Base-by-base conservation (phyloP, 495 filamentous ascomycete genomes). In the Friedmanniomyces simplex region DNA sequence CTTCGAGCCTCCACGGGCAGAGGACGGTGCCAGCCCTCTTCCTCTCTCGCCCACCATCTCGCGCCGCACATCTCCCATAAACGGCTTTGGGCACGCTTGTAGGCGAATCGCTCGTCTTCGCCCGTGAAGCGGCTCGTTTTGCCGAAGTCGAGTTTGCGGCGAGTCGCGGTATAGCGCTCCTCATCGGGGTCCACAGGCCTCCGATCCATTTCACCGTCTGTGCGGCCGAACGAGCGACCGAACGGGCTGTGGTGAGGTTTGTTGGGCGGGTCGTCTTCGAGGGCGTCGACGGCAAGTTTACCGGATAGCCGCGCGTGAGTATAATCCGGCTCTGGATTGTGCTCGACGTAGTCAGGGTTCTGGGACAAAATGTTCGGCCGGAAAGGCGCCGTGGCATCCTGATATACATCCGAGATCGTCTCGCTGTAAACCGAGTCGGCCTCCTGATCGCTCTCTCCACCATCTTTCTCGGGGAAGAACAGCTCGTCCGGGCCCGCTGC, bases 31-130 rank as follows among this genome's bases (percentile, higher is more conserved):
- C 82, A 87, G 11, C 74, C 76, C 24, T 65, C 53, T 62, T 77
- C 63, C 43, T 69, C 53, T 28, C 82, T 64, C 4, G 72, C 74
- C 68, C 85, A 84, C 85, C 86, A 88, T 61, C 73, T 68, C 16
- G 68, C 68, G 14, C 80, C 76, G 64, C 83, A 87, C 64, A 88
- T 76, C 69, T 88, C 82, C 84, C 83, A 88, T 13, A 88, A 61
- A 43, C 85, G 70, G 55, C 81, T 84, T 46, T 74, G 69, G 7
- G 83, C 85, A 2, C 86, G 72, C 64, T 84, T 82, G 56, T 83
- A 86, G 0, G 85, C 85, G 62, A 89, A 89, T 13, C 73, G 72
- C 66, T 87, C 85, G 66, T 87, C 85, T 65, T 86, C 82, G 18
- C 85, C 86, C 0, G 81, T 87, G 60, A 87, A 85, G 0, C 74